phyloP scores from a whole-genome alignment of 2,329 filamentous ascomycete species.

The Colletotrichum endophyticum region DNA sequence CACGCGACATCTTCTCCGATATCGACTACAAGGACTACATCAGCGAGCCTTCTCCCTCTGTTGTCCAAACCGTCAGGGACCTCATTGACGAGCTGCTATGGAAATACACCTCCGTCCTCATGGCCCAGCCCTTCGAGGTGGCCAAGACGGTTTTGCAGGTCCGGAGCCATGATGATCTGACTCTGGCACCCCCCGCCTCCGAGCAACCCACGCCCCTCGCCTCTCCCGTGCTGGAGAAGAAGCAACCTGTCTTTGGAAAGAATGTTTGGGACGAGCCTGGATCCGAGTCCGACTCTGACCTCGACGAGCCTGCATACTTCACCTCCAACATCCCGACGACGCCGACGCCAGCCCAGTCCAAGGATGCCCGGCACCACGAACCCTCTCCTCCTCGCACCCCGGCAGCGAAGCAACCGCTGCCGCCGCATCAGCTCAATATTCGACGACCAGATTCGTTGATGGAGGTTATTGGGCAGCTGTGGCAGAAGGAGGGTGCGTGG shows the following conservation, averaged over 20 bases:
- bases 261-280: slow-evolving; percentile 33
- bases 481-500: slow-evolving; percentile 87
- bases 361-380: slow-evolving; percentile 35
- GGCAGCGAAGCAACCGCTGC: slow-evolving; percentile 36
- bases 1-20: slow-evolving; percentile 86
- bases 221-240: slow-evolving; percentile 31
- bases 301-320: slow-evolving; percentile 85
- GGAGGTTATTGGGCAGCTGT: slow-evolving; percentile 86
- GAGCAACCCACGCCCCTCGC: slow-evolving; percentile 28
- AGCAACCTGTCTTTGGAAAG: slow-evolving; percentile 34
- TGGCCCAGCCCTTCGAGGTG: slow-evolving; percentile 96
- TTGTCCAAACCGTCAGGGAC: slow-evolving; percentile 75
- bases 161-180: slow-evolving; percentile 55
- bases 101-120: slow-evolving; percentile 88
- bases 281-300: slow-evolving; percentile 69
- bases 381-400: slow-evolving; percentile 36
- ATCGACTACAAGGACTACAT: slow-evolving; percentile 92
- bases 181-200: slow-evolving; percentile 23
- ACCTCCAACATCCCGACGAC: slow-evolving; percentile 67
- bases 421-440: slow-evolving; percentile 70
- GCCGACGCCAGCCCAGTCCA: slow-evolving; percentile 49
- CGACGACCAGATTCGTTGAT: slow-evolving; percentile 80
- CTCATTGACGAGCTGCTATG: slow-evolving; percentile 85
- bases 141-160: slow-evolving; percentile 93
- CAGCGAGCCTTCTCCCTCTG: slow-evolving; percentile 75